Base-by-base conservation (phyloP, 2,329 filamentous ascomycete species). In the Grosmannia huntii region DNA sequence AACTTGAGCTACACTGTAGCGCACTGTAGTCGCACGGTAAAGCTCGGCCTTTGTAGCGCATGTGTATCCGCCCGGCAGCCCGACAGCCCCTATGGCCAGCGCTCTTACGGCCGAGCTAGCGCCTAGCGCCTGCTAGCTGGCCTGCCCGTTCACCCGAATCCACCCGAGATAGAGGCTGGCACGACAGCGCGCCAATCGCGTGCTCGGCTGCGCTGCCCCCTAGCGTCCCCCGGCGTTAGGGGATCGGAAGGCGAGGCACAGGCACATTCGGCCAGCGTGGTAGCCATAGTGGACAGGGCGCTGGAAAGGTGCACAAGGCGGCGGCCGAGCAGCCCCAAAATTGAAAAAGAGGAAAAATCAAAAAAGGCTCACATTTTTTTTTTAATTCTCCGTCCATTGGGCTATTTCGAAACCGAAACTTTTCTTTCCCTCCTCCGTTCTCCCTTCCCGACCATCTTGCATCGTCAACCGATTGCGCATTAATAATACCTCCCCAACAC, bases 91-190 rank as follows among this genome's bases (percentile, higher is more conserved):
- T 33, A 10, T 9, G 31, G 31, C 9, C 31, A 33, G 31, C 31
- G 31, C 31, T 33, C 31, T 5, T 9, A 33, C 31, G 31, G 31
- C 31, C 31, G 31, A 33, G 31, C 31, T 33, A 33, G 31, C 31
- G 14, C 36, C 36, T 38, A 38, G 36, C 36, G 36, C 12, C 12
- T 16, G 36, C 36, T 38, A 38, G 36, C 36, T 6, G 36, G 31
- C 28, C 14, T 27, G 57, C 52, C 62, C 62, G 55, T 49, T 58
- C 57, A 63, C 60, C 63, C 63, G 63, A 63, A 58, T 61, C 60
- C 63, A 62, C 63, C 63, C 63, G 63, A 63, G 57, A 59, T 57
- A 60, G 56, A 62, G 53, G 55, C 36, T 23, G 52, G 41, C 38
- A 38, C 49, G 31, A 12, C 23, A 11, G 14, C 19, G 11, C 9